Evolutionary conservation across 129 eudicot genomes (phyloP).

Genomic region (Calendula officinalis): DNA sequence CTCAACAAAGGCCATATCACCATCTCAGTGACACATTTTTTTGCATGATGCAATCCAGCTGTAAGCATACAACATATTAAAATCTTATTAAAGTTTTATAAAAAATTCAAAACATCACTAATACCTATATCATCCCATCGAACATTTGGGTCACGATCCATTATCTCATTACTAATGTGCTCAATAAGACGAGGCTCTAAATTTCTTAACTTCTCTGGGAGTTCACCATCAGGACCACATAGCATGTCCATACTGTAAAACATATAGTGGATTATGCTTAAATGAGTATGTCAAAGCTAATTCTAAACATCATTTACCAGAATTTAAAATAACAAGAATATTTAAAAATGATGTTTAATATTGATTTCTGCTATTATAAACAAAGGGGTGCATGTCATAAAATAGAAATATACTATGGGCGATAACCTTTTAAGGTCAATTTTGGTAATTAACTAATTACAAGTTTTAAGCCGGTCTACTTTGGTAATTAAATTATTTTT

Average conservation of each 20-base stretch:
- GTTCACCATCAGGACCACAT: conserved; percentile 95
- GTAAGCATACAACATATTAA: conserved; percentile 19
- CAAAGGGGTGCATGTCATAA: no score
- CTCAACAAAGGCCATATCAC: conserved; percentile 93
- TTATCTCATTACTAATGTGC: conserved; percentile 90
- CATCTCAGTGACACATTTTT: conserved; percentile 94
- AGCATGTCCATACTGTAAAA: conserved; percentile 68
- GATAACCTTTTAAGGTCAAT: no score
- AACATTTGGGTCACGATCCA: conserved; percentile 86
- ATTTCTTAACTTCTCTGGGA: conserved; percentile 87
- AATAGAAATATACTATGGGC: no score
- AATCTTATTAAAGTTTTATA: conserved; percentile 1
- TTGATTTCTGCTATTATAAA: no score
- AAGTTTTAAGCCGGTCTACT: no score
- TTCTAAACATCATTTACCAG: no score
- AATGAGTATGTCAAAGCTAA: neutral
- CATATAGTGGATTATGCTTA: neutral
- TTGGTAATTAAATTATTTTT: no score
- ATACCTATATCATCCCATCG: conserved; percentile 97
- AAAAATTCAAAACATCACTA: conserved; percentile 4
- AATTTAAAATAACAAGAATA: no score
- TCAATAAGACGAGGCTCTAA: conserved; percentile 89
- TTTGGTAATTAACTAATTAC: no score
- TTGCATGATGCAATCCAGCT: conserved; percentile 97
- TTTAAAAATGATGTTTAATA: no score